Evolutionary conservation across 2,329 filamentous ascomycete species (phyloP).

Genomic region (Pseudocercospora eumusae): DNA sequence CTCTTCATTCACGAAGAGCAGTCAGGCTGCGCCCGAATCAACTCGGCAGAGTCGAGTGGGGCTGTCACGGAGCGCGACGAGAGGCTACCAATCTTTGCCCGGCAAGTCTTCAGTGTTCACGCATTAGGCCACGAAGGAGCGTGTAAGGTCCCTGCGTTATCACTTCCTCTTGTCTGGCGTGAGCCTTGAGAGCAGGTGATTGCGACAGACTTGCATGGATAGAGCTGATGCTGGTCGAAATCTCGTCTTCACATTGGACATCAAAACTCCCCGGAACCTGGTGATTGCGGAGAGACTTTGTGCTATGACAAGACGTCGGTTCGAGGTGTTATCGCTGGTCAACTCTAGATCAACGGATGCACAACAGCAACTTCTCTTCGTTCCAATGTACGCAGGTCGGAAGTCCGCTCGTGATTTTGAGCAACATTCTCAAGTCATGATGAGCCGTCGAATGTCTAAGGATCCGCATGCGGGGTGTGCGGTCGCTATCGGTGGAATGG

Average conservation of each 20-base stretch:
- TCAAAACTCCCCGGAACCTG: not conserved
- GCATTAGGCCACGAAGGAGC: not conserved
- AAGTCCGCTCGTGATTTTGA: not conserved
- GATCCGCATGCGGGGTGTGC: not conserved
- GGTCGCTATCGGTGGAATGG: not conserved
- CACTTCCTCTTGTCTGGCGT: not conserved
- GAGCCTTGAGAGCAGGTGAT: no score
- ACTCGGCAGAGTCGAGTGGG: not conserved
- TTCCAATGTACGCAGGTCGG: not conserved
- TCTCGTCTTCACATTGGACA: not conserved
- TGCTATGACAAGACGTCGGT: not conserved
- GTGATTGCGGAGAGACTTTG: not conserved
- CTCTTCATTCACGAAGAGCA: not conserved
- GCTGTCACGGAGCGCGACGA: not conserved
- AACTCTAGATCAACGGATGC: not conserved
- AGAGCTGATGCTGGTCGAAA: not conserved
- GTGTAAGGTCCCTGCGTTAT: not conserved
- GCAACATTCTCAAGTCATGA: not conserved
- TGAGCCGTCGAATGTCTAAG: not conserved
- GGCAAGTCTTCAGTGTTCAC: not conserved
- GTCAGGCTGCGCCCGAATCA: not conserved
- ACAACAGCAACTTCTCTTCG: not conserved
- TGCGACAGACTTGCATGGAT: not conserved
- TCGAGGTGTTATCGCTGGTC: not conserved
- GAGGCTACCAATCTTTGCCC: not conserved